Evolutionary conservation across 2,329 filamentous ascomycete genomes (phyloP).

Genomic region (Teratosphaeria pseudoeucalypti): DNA sequence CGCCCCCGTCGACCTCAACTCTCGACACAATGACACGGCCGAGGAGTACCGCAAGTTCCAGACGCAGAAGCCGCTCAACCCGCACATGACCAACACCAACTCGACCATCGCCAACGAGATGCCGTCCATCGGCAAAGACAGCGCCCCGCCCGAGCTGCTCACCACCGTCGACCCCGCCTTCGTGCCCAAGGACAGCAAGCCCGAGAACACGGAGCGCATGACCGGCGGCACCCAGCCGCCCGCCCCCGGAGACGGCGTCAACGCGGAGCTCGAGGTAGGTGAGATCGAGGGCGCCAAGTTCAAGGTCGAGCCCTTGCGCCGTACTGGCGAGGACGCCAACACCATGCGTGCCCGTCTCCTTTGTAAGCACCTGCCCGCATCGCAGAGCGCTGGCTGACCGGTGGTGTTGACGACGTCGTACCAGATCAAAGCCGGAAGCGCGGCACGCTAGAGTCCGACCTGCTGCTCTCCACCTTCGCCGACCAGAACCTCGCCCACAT

Average conservation of each 20-base stretch:
- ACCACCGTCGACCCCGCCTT: conserved; percentile 47
- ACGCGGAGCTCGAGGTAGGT: conserved; percentile 65
- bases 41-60: conserved; percentile 47
- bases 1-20: conserved; percentile 25
- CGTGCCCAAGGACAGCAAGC: conserved; percentile 48
- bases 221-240: conserved; percentile 51
- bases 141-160: conserved; percentile 50
- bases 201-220: conserved; percentile 55
- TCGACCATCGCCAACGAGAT: conserved; percentile 55
- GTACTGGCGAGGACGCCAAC: conserved; percentile 68
- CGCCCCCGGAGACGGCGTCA: conserved; percentile 36
- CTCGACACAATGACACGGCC: conserved; percentile 43
- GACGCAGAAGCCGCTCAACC: conserved; percentile 48
- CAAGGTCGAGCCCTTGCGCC: conserved; percentile 77
- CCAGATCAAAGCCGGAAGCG: conserved; percentile 93
- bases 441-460: conserved; percentile 89
- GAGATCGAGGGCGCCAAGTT: conserved; percentile 82
- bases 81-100: conserved; percentile 53
- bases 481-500: conserved; percentile 66
- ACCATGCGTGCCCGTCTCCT: conserved; percentile 84
- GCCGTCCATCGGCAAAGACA: conserved; percentile 47
- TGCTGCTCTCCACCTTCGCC: conserved; percentile 92
- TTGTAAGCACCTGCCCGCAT: conserved; percentile 38
- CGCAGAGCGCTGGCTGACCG: conserved; percentile 14
- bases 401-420: conserved; percentile 10